Percentiles rank a stretch among this genome's conserved stretches.
phyloP scores from a whole-genome alignment of 2,329 filamentous ascomycete genomes.

The Fusarium virguliforme region DNA sequence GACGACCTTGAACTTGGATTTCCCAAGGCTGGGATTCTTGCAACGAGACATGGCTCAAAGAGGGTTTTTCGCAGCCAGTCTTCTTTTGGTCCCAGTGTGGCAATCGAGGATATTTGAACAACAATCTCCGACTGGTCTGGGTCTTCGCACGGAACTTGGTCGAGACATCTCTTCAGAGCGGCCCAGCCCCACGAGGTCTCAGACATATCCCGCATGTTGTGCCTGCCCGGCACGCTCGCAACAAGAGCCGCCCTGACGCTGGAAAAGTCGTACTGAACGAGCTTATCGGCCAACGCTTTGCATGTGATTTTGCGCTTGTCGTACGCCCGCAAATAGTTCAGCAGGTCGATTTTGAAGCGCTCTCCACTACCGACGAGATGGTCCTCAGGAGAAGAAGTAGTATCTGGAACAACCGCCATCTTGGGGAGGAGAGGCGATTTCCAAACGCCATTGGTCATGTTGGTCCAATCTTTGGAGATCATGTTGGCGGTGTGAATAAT shows the following conservation, averaged over 20 bases:
- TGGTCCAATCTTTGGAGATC: constrained; percentile 89
- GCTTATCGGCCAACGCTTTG: constrained; percentile 68
- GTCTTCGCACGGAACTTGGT: constrained; percentile 64
- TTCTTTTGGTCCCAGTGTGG: constrained; percentile 79
- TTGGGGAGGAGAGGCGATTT: constrained; percentile 79
- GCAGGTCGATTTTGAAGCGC: constrained; percentile 82
- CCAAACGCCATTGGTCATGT: constrained; percentile 91
- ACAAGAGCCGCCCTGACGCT: constrained; percentile 79
- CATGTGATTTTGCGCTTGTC: constrained; percentile 71
- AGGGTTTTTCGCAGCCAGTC: constrained; percentile 80
- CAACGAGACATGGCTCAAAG: constrained; percentile 65
- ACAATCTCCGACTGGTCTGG: constrained; percentile 66
- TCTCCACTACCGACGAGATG: constrained; percentile 70
- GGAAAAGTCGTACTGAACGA: constrained; percentile 79
- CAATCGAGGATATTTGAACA: constrained; percentile 84
- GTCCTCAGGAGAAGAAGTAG: constrained; percentile 13
- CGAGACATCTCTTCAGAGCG: constrained; percentile 74
- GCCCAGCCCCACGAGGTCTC: constrained; percentile 83
- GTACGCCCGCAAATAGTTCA: constrained; percentile 82
- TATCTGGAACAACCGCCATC: constrained; percentile 28
- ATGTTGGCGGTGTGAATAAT: constrained; percentile 93
- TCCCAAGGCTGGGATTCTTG: constrained; percentile 35
- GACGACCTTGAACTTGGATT: constrained; percentile 77
- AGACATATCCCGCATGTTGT: constrained; percentile 65
- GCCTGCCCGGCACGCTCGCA: constrained; percentile 83